Evolutionary conservation across 2,329 filamentous ascomycete species (phyloP).

Genomic region (Trematosphaeria pertusa): DNA sequence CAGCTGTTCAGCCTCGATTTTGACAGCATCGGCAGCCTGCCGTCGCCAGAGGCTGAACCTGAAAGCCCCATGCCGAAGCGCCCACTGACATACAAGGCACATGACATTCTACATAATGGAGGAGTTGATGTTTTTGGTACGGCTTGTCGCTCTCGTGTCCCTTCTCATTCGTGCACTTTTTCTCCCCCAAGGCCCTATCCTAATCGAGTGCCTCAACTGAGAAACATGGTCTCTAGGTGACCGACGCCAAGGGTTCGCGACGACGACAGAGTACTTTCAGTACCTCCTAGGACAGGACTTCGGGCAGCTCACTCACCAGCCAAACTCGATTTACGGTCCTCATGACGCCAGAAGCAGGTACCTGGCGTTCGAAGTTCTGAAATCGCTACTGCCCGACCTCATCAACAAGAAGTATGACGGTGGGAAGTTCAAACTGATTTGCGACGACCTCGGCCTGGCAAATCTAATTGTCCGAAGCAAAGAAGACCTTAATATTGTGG

Average conservation of each 20-base stretch:
- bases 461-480: conserved; percentile 49
- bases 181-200: too few relatives aligned
- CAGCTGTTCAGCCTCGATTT: conserved; percentile 19
- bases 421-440: conserved; percentile 6
- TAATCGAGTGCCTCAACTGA: background rate
- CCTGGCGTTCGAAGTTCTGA: background rate
- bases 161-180: background rate
- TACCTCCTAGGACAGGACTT: background rate
- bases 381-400: background rate
- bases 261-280: too few relatives aligned
- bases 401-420: background rate
- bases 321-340: background rate
- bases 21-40: conserved; percentile 28
- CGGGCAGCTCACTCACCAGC: background rate
- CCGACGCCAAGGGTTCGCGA: background rate
- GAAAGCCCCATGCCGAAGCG: background rate
- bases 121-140: background rate
- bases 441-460: too few relatives aligned
- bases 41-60: background rate
- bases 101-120: too few relatives aligned
- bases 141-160: background rate
- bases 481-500: conserved; percentile 9
- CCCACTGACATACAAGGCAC: too few relatives aligned
- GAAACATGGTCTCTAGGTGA: background rate
- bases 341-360: background rate